These are phyloP conservation scores for Geotrichum restrictum DNA, from an alignment of 1,139 yeast genomes.

Conservation along the genomic window DNA sequence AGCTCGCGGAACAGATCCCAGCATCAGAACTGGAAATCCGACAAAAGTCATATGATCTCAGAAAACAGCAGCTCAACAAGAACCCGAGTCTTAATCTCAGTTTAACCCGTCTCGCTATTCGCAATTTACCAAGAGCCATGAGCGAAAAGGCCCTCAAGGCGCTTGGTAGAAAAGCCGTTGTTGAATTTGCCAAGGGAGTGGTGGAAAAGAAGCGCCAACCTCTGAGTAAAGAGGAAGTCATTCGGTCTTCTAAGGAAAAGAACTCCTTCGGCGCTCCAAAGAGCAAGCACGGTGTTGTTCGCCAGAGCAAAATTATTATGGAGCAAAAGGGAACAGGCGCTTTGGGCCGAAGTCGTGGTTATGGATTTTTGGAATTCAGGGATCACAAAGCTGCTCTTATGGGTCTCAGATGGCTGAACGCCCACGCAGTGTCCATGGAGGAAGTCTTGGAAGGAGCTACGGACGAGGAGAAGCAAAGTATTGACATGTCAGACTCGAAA, in stretches of 20 bases:
- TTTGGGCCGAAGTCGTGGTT: slow-evolving; percentile 89
- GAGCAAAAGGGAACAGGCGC: slow-evolving; percentile 89
- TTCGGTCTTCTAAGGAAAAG: slow-evolving; percentile 69
- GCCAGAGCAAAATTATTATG: slow-evolving; percentile 86
- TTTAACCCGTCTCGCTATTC: slow-evolving; percentile 85
- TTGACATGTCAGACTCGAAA: slow-evolving; percentile 45
- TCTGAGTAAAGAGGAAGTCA: slow-evolving; percentile 80
- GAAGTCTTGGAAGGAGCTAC: slow-evolving; percentile 70
- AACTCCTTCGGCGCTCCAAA: slow-evolving; percentile 52
- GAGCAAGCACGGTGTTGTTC: slow-evolving; percentile 81
- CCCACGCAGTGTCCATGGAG: slow-evolving; percentile 70
- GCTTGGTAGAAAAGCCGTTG: slow-evolving; percentile 89
- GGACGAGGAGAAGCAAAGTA: slow-evolving; percentile 59
- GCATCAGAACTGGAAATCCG: slow-evolving; percentile 79
- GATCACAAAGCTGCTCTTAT: slow-evolving; percentile 91
- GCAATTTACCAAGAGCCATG: slow-evolving; percentile 92
- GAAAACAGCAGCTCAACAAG: slow-evolving; percentile 85
- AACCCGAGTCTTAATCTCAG: slow-evolving; percentile 90
- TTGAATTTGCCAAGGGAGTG: slow-evolving; percentile 91
- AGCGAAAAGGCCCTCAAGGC: slow-evolving; percentile 84
- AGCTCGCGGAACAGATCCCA: slow-evolving; percentile 65
- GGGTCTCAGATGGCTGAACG: slow-evolving; percentile 97
- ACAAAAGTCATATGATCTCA: slow-evolving; percentile 77
- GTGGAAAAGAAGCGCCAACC: slow-evolving; percentile 73
- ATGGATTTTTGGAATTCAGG: slow-evolving; percentile 89